These are phyloP conservation scores for Xylariaceae sp. DNA, from an alignment of 2,329 filamentous ascomycete species.

Conservation along the genomic window DNA sequence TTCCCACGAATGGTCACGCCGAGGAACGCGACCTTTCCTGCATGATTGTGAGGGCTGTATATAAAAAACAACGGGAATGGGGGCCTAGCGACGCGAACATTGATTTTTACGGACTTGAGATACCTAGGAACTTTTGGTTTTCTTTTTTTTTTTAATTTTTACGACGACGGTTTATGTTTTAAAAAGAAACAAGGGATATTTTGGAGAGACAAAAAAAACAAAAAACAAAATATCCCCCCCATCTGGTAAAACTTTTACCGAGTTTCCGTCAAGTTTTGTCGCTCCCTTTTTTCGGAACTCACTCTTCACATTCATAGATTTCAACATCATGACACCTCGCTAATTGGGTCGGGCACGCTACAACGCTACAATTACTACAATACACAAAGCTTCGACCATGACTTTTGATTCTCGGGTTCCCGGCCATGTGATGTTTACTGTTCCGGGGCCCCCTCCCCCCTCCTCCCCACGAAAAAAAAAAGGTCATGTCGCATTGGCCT, in stretches of 20 bases:
- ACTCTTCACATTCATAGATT: neutral
- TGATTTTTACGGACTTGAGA: slow-evolving; percentile 7
- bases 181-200: too few species aligned
- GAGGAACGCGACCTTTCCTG: slow-evolving; percentile 6
- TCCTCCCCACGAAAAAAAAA: neutral
- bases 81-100: slow-evolving; percentile 10
- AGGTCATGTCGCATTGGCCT: too few species aligned
- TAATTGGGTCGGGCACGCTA: too few species aligned
- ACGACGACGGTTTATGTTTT: too few species aligned
- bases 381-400: neutral
- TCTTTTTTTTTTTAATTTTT: too few species aligned
- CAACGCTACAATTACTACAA: too few species aligned
- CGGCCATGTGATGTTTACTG: neutral
- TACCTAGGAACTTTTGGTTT: neutral
- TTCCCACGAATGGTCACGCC: slow-evolving; percentile 5
- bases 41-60: slow-evolving; percentile 16
- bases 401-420: neutral
- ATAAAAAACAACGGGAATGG: slow-evolving; percentile 16
- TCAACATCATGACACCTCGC: too few species aligned
- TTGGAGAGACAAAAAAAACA: neutral
- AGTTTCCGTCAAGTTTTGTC: neutral
- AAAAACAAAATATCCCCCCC: slow-evolving; percentile 10
- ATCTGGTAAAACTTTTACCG: slow-evolving; percentile 8
- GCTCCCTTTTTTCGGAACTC: neutral
- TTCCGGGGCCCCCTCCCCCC: neutral